A percentile compares a stretch with the other conserved stretches of the same genome.
Conservation (phyloP, 257 asterid species). For the Capsicum pubescens region DNA sequence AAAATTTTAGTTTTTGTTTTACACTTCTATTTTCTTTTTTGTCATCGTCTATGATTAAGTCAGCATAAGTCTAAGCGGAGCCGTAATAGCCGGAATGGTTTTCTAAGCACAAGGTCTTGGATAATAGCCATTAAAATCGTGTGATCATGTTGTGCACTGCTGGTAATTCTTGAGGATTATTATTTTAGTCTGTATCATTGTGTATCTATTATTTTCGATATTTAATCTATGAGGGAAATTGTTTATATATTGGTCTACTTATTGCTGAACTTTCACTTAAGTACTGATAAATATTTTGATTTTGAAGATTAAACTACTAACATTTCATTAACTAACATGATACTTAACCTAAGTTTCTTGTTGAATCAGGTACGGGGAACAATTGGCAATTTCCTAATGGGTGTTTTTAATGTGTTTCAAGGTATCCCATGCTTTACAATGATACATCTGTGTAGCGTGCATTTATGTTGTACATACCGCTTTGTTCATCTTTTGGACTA, state of each 20-base stretch:
- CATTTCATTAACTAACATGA: not conserved
- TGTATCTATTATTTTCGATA: not conserved
- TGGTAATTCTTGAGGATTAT: slow-evolving; percentile 21
- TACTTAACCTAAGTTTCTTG: slow-evolving; percentile 23
- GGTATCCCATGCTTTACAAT: slow-evolving; percentile 48
- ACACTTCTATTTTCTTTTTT: not conserved
- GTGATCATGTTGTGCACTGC: not conserved
- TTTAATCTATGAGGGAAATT: not conserved
- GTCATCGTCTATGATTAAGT: not conserved
- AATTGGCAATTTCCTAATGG: slow-evolving; percentile 70
- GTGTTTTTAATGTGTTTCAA: slow-evolving; percentile 79
- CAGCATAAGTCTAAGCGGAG: not conserved
- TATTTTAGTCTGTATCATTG: not conserved
- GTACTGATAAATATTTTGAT: not conserved
- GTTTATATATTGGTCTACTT: slow-evolving; percentile 21
- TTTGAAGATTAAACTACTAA: not conserved
- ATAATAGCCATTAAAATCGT: not conserved
- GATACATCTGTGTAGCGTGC: slow-evolving; percentile 20
- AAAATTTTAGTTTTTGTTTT: not conserved
- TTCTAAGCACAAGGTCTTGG: slow-evolving; percentile 4
- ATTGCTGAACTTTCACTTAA: slow-evolving; percentile 1
- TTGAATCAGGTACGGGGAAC: slow-evolving; percentile 76
- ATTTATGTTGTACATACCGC: not conserved
- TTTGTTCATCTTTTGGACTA: slow-evolving; percentile 17
- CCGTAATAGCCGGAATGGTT: not conserved